These are phyloP conservation scores for Testicularia cyperi DNA, from an alignment of 1,284 basidiomycete genomes.

Conservation along the genomic window DNA sequence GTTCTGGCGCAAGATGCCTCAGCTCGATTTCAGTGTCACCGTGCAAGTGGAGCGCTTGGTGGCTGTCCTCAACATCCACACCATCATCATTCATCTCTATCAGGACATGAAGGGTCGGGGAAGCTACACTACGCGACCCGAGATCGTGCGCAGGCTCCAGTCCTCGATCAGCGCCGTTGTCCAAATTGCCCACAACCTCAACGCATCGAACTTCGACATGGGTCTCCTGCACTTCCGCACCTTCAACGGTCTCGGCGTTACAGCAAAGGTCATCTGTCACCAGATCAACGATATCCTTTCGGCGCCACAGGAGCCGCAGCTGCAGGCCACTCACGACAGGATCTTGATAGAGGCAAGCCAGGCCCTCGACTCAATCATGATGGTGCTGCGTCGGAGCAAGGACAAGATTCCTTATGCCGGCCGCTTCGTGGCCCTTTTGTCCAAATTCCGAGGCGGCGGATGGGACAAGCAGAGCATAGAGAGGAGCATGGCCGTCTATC, in stretches of 20 bases:
- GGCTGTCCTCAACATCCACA: constrained; percentile 2
- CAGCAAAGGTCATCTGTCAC: constrained; percentile 5
- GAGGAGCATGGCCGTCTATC: neutral
- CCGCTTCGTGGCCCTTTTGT: constrained; percentile 5
- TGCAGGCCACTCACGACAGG: neutral
- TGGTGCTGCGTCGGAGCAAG: constrained; percentile 3
- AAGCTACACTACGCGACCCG: neutral
- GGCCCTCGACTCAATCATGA: constrained; percentile 10
- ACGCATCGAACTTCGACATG: constrained; percentile 14
- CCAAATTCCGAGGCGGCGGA: constrained; percentile 6
- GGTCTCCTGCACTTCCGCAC: constrained; percentile 9
- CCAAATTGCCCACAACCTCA: constrained; percentile 5
- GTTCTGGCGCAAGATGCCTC: constrained; percentile 3
- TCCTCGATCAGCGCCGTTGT: neutral
- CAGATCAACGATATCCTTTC: neutral
- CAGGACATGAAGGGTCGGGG: constrained; percentile 9
- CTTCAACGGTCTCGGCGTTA: constrained; percentile 5
- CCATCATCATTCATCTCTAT: constrained; percentile 7
- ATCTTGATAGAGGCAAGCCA: constrained; percentile 4
- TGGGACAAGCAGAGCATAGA: constrained; percentile 1
- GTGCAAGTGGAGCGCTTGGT: constrained; percentile 13
- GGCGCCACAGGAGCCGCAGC: neutral
- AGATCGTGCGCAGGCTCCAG: constrained; percentile 1
- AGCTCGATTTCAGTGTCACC: constrained; percentile 2
- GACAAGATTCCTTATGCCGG: constrained; percentile 7